Conservation (phyloP, 768 basidiomycete species). For the Leccinum incarnatum region DNA sequence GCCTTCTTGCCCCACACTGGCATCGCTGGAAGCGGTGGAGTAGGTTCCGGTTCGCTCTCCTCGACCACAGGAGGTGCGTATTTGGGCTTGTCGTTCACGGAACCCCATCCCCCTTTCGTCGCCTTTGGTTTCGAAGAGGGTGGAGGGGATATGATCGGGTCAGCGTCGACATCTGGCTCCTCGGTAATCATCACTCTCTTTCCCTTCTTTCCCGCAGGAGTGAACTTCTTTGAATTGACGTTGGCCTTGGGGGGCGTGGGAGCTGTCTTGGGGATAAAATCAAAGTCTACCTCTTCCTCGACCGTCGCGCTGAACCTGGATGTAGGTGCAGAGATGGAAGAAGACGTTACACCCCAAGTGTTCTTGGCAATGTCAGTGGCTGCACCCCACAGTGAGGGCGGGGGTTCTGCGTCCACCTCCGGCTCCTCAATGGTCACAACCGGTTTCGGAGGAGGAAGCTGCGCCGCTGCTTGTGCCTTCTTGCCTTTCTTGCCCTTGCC, state of each 20-base stretch:
- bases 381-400: conserved; percentile 19
- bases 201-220: conserved; percentile 16
- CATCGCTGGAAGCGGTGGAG: not conserved
- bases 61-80: not conserved
- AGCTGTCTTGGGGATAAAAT: not conserved
- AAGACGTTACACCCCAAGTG: conserved; percentile 7
- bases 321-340: conserved; percentile 4
- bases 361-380: conserved; percentile 13
- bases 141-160: conserved; percentile 13
- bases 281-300: conserved; percentile 11
- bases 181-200: conserved; percentile 28
- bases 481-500: conserved; percentile 28
- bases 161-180: conserved; percentile 27
- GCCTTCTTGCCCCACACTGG: conserved; percentile 17
- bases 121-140: conserved; percentile 12
- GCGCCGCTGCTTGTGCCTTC: conserved; percentile 17
- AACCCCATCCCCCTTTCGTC: conserved; percentile 20
- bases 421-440: conserved; percentile 18
- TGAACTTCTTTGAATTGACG: conserved; percentile 13
- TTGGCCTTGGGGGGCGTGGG: conserved; percentile 7
- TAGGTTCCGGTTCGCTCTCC: conserved; percentile 15
- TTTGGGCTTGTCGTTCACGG: conserved; percentile 24
- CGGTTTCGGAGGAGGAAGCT: conserved; percentile 11
- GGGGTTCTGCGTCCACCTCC: conserved; percentile 23
- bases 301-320: not conserved